Conservation (phyloP, 441 rosid species). For the Croton laevigatus region DNA sequence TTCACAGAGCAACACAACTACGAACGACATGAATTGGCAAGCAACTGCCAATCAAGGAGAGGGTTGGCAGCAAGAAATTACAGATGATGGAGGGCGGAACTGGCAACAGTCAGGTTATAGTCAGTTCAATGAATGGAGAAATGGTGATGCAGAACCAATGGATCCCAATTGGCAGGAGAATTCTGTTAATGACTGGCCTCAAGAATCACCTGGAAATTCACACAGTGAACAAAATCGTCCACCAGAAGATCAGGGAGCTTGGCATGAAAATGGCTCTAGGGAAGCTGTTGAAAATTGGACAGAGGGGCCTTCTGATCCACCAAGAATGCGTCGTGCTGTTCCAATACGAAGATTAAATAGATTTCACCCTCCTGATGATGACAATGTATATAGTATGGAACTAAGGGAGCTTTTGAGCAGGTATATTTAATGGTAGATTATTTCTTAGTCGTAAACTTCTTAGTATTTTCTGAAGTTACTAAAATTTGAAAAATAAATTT, state of each 20-base stretch:
- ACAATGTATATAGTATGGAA: conserved; percentile 81
- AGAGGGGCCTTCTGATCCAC: conserved; percentile 47
- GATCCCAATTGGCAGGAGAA: conserved; percentile 53
- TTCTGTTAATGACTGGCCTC: conserved; percentile 51
- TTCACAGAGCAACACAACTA: conserved; percentile 36
- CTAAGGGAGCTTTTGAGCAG: conserved; percentile 89
- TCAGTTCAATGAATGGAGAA: conserved; percentile 51
- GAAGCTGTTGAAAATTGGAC: conserved; percentile 57
- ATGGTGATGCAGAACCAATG: conserved; percentile 48
- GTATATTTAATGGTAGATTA: conserved; percentile 34
- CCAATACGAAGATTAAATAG: conserved; percentile 66
- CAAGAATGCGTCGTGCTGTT: conserved; percentile 49
- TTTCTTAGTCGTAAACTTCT: not conserved
- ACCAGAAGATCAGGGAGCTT: conserved; percentile 44
- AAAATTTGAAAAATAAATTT: conserved; percentile 5
- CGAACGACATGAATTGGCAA: conserved; percentile 48
- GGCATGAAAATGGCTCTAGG: conserved; percentile 53
- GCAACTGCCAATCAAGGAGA: conserved; percentile 46
- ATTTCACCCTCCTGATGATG: conserved; percentile 83
- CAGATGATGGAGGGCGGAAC: conserved; percentile 46
- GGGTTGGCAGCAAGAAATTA: conserved; percentile 47
- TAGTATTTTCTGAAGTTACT: conserved; percentile 10
- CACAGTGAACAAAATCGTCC: conserved; percentile 38
- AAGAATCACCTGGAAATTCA: conserved; percentile 43
- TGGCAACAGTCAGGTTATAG: conserved; percentile 44